Conservation (phyloP, 805 yeast species). For the Kuraishia borneana region DNA sequence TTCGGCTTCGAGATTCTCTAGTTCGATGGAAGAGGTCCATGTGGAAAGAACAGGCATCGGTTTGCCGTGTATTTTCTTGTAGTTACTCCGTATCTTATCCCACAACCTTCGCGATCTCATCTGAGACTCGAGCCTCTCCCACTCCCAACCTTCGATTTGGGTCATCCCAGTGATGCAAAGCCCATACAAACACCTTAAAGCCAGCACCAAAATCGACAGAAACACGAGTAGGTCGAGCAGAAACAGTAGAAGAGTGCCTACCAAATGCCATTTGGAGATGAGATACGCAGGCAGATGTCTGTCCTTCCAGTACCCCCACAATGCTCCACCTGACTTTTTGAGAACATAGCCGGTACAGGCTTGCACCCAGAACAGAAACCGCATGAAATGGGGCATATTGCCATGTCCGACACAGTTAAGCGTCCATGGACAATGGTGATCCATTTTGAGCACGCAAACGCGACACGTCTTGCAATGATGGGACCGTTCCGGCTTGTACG, state of each 20-base stretch:
- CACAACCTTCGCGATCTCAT: constrained; percentile 45
- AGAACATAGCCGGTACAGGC: constrained; percentile 37
- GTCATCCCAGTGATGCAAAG: constrained; percentile 58
- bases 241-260: constrained; percentile 39
- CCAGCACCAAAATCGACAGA: constrained; percentile 45
- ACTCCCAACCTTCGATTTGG: constrained; percentile 89
- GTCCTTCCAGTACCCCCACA: constrained; percentile 31
- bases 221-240: constrained; percentile 51
- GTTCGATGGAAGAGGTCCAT: constrained; percentile 22
- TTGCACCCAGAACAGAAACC: constrained; percentile 64
- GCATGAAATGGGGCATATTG: constrained; percentile 69
- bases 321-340: constrained; percentile 27
- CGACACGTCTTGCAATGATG: constrained; percentile 80
- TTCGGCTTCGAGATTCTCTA: background rate
- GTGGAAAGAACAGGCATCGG: constrained; percentile 32
- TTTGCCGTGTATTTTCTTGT: constrained; percentile 24
- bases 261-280: constrained; percentile 38
- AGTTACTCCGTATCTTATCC: constrained; percentile 34
- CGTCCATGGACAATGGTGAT: constrained; percentile 94
- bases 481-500: constrained; percentile 68
- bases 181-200: constrained; percentile 49
- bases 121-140: constrained; percentile 66
- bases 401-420: constrained; percentile 77
- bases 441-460: constrained; percentile 79
- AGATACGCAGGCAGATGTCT: constrained; percentile 46